Conservation (phyloP, 2,329 filamentous ascomycete species). For the Allantophomopsis lycopodina region DNA sequence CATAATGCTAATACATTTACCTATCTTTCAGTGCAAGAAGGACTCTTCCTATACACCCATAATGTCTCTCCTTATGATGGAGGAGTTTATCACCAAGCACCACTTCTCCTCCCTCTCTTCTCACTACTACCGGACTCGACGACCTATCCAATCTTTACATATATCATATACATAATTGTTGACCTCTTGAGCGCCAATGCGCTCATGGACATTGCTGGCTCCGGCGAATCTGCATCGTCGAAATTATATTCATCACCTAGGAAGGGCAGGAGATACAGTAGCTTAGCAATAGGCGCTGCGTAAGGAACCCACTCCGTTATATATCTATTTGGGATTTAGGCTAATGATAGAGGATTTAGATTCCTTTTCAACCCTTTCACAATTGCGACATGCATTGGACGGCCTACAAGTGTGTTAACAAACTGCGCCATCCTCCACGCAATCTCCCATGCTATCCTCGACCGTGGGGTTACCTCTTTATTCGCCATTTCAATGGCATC, state of each 20-base stretch:
- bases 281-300: constrained; percentile 65
- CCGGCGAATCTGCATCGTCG: constrained; percentile 63
- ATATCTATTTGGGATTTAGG: constrained; percentile 3
- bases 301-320: constrained; percentile 25
- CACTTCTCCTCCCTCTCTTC: constrained; percentile 82
- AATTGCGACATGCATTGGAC: constrained; percentile 77
- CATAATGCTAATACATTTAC: constrained; percentile 4
- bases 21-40: constrained; percentile 65
- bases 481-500: constrained; percentile 76
- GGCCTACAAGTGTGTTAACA: constrained; percentile 79
- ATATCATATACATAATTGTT: constrained; percentile 66
- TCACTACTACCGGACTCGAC: constrained; percentile 65
- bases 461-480: constrained; percentile 62
- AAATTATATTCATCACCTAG: constrained; percentile 68
- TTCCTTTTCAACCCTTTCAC: constrained; percentile 95
- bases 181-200: constrained; percentile 76
- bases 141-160: constrained; percentile 56
- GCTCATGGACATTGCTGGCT: constrained; percentile 66
- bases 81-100: constrained; percentile 71
- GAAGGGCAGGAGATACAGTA: constrained; percentile 60
- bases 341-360: constrained; percentile 26
- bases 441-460: constrained; percentile 65
- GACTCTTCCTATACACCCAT: constrained; percentile 87
- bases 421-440: constrained; percentile 79
- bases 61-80: constrained; percentile 97